Evolutionary conservation across 1,284 basidiomycete genomes (phyloP).

Genomic region (Cutaneotrichosporon cutaneum): DNA sequence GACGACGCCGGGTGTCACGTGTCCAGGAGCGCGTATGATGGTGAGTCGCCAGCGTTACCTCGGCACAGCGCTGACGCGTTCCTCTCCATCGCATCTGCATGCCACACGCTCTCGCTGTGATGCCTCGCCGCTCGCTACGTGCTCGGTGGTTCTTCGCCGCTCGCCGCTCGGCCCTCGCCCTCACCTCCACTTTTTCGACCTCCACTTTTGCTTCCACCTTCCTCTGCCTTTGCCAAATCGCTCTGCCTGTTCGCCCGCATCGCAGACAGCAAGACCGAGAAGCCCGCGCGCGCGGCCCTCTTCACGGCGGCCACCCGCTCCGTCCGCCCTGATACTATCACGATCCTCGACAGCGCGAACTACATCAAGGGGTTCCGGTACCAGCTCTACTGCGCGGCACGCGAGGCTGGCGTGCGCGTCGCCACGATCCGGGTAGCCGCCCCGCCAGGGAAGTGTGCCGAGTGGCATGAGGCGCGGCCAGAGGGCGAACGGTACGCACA

Average conservation of each 20-base stretch:
- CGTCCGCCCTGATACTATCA: conserved; percentile 69
- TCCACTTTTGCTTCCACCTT: background rate
- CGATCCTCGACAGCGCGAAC: conserved; percentile 87
- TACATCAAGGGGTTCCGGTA: conserved; percentile 98
- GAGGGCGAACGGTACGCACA: conserved; percentile 59
- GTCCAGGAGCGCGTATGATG: conserved; percentile 67
- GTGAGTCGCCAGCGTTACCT: conserved; percentile 55
- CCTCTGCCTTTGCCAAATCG: background rate
- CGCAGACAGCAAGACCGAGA: conserved; percentile 77
- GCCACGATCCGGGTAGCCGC: conserved; percentile 84
- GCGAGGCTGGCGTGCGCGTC: conserved; percentile 79
- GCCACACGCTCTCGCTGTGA: background rate
- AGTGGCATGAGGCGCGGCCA: conserved; percentile 65
- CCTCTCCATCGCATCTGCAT: background rate
- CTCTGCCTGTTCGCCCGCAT: background rate
- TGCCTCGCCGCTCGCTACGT: background rate
- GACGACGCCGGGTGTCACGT: conserved; percentile 75
- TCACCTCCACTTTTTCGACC: background rate
- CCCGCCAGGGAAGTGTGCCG: conserved; percentile 70
- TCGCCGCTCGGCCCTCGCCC: background rate
- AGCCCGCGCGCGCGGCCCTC: conserved; percentile 81
- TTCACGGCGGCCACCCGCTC: conserved; percentile 80
- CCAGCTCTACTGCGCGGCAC: conserved; percentile 93
- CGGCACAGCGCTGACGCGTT: background rate
- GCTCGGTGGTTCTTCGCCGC: background rate